Percentiles rank a stretch among this genome's conserved stretches.
These are phyloP conservation scores for Aspergillus funiculosus DNA, from an alignment of 495 filamentous ascomycete species.

Conservation along the genomic window DNA sequence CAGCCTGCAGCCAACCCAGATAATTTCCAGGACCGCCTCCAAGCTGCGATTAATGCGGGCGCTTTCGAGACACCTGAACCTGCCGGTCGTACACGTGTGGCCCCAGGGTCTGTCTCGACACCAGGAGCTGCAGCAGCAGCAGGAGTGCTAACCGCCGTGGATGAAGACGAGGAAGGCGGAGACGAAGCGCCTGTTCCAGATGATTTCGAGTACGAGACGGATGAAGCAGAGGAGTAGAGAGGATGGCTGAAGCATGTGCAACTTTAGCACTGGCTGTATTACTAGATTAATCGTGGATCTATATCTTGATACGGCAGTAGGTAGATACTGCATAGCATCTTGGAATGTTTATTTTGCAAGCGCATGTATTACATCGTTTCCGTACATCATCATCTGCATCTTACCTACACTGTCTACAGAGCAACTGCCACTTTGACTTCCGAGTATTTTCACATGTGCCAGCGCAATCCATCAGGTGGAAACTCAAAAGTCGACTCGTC, in stretches of 20 bases:
- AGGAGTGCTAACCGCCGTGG: conserved; percentile 71
- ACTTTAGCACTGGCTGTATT: conserved; percentile 39
- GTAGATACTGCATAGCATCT: conserved; percentile 14
- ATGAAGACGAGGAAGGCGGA: conserved; percentile 77
- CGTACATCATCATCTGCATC: too few species aligned
- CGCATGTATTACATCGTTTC: too few species aligned
- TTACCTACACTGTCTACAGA: too few species aligned
- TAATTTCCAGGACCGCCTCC: conserved; percentile 41
- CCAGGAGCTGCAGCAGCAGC: conserved; percentile 68
- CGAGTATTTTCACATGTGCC: too few species aligned
- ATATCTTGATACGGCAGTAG: conserved; percentile 20
- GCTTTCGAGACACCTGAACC: conserved; percentile 40
- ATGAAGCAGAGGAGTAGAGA: conserved; percentile 56
- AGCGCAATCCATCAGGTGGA: background rate
- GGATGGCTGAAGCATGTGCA: conserved; percentile 21
- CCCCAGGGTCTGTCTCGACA: conserved; percentile 21
- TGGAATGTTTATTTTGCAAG: conserved; percentile 13
- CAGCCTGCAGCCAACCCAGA: conserved; percentile 49
- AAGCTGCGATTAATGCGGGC: conserved; percentile 33
- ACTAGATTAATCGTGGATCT: conserved; percentile 38
- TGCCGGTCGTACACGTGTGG: conserved; percentile 25
- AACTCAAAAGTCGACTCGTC: background rate
- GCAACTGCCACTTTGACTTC: too few species aligned
- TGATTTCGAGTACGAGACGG: conserved; percentile 83
- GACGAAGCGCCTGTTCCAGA: conserved; percentile 74